phyloP scores from a whole-genome alignment of 106 monocot genomes.

The Allium fistulosum region DNA sequence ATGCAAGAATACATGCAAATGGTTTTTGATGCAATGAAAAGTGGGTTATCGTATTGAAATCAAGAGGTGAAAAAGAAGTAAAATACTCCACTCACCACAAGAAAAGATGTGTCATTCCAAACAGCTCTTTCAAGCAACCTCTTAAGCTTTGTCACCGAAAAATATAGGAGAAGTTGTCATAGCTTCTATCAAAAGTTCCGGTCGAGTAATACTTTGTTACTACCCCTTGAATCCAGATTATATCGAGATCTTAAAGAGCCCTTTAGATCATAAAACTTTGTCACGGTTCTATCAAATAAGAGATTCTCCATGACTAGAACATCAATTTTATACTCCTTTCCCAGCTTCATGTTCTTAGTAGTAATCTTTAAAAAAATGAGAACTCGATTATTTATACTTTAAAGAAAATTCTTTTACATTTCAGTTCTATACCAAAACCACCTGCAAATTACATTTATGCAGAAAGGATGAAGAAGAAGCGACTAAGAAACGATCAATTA shows the following conservation, averaged over 20 bases:
- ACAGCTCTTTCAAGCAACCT: constrained; percentile 83
- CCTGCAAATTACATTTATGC: too few species aligned
- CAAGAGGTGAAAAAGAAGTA: too few species aligned
- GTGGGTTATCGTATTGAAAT: too few species aligned
- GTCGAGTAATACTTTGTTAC: constrained; percentile 81
- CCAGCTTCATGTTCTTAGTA: constrained; percentile 57
- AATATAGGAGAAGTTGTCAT: constrained; percentile 96
- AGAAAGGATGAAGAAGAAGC: too few species aligned
- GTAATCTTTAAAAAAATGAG: constrained; percentile 34
- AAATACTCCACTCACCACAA: constrained; percentile 40
- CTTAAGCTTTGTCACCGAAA: constrained; percentile 80
- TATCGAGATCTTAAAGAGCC: constrained; percentile 76
- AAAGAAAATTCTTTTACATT: too few species aligned
- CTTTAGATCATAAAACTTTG: constrained; percentile 79
- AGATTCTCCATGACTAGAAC: constrained; percentile 91
- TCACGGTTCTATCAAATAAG: constrained; percentile 59
- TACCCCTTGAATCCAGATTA: constrained; percentile 72
- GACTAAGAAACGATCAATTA: too few species aligned
- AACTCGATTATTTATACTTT: too few species aligned
- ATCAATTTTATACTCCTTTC: constrained; percentile 76
- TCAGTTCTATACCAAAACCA: too few species aligned
- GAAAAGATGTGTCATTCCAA: constrained; percentile 94
- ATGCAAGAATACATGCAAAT: too few species aligned
- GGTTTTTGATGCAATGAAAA: too few species aligned
- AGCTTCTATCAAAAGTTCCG: constrained; percentile 76